Evolutionary conservation across 371 early-diverging fungal genomes (phyloP).

Genomic region (Mucor racemosus): DNA sequence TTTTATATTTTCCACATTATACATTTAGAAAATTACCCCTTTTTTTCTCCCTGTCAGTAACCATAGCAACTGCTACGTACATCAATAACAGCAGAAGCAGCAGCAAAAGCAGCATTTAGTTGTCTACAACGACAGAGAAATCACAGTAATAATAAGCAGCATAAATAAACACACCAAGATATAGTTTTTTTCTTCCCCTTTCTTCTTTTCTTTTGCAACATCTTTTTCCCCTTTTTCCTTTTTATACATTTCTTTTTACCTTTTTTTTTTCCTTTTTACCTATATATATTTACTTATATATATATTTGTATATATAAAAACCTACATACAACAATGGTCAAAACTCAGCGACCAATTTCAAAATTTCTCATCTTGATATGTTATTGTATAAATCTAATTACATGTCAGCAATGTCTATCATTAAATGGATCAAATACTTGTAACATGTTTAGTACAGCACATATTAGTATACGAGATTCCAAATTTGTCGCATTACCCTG

Average conservation of each 20-base stretch:
- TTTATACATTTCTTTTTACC: background rate
- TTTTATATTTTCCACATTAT: background rate
- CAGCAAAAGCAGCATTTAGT: slow-evolving; percentile 2
- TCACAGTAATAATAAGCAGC: background rate
- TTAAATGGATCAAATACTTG: slow-evolving; percentile 22
- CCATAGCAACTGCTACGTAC: background rate
- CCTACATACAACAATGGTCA: background rate
- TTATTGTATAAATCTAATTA: background rate
- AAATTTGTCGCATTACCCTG: slow-evolving; percentile 17
- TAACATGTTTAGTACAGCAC: slow-evolving; percentile 15
- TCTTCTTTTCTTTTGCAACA: background rate
- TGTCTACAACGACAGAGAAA: background rate
- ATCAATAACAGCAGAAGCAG: background rate
- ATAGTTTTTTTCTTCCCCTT: background rate
- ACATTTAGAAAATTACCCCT: background rate
- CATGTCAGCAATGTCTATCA: slow-evolving; percentile 26
- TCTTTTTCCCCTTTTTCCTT: background rate
- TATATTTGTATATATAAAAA: background rate
- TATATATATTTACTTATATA: background rate
- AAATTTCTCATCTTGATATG: background rate
- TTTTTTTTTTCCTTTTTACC: background rate
- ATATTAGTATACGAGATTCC: slow-evolving; percentile 21
- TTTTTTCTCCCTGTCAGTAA: slow-evolving; percentile 8
- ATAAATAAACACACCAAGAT: background rate
- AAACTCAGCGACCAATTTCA: background rate